Conservation (phyloP, 2,329 filamentous ascomycete species). For the Exophiala aquamarina region DNA sequence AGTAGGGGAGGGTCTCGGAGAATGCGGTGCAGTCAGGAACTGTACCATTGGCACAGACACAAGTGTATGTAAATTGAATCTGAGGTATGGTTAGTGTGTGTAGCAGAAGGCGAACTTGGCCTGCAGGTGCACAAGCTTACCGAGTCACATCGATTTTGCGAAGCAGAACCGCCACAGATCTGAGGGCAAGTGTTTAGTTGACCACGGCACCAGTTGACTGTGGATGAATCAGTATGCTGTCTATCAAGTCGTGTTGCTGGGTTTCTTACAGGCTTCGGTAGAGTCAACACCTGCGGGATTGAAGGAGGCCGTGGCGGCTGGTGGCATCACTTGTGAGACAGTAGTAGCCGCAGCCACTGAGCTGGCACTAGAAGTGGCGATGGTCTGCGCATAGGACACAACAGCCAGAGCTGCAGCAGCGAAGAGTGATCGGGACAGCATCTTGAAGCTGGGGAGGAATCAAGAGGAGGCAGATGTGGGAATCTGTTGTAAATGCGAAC, state of each 20-base stretch:
- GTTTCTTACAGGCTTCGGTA: conserved; percentile 24
- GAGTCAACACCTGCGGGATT: conserved; percentile 19
- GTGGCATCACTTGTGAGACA: conserved; percentile 28
- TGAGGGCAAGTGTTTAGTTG: conserved; percentile 60
- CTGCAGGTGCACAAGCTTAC: conserved; percentile 45
- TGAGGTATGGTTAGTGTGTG: conserved; percentile 30
- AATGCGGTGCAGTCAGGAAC: conserved; percentile 58
- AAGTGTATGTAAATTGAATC: conserved; percentile 55
- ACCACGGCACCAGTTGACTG: conserved; percentile 58
- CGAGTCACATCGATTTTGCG: conserved; percentile 55
- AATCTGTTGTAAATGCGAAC: conserved; percentile 17
- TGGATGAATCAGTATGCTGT: conserved; percentile 5
- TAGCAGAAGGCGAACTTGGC: not conserved
- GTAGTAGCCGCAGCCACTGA: conserved; percentile 28
- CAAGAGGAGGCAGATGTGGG: not conserved
- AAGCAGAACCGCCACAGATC: conserved; percentile 55
- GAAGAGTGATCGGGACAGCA: conserved; percentile 25
- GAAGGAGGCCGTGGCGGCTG: conserved; percentile 24
- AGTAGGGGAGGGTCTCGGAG: conserved; percentile 59
- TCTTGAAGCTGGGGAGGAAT: conserved; percentile 18
- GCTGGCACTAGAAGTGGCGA: conserved; percentile 25
- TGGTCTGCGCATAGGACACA: conserved; percentile 21
- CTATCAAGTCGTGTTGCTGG: not conserved
- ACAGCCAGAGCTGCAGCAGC: conserved; percentile 21
- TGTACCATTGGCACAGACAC: conserved; percentile 58